Evolutionary conservation across 768 basidiomycete genomes (phyloP), one percentile per base, ranked within the genome.

Genomic region (Tylopilus balloui): DNA sequence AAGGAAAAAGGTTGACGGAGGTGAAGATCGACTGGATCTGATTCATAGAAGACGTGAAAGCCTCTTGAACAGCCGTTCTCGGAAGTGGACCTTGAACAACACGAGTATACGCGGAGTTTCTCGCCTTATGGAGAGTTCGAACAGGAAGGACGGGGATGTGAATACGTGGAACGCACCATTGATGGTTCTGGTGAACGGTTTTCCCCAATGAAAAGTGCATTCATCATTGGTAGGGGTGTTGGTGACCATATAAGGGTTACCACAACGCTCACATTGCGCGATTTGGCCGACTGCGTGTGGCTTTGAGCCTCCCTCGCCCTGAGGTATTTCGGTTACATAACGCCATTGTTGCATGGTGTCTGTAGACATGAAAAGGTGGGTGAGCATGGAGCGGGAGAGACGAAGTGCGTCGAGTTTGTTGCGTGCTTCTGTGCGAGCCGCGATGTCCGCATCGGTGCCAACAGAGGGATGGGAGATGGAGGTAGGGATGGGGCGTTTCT

Each of bases 41-140:
- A 75, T 65, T 97, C 93, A 58, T 86, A 88, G 64, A 98, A 98
- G 15, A 98, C 91, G 64, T 99, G 96, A 3, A 83, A 81, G 1
- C 93, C 92, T 42, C 74, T 75, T 11, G 80, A 73, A 60, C 92
- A 96, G 1, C 88, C 89, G 29, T 75, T 72, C 21, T 83, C 76
- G 10, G 71, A 70, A 14, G 78, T 75, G 13, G 76, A 71, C 43
- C 73, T 71, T n/a, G 80, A 83, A 62, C 92, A 96, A 61, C 92
- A 96, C n/a, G 75, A 80, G 57, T 82, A 90, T 25, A 83, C 63
- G 27, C 88, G 78, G 37, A 79, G 70, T 58, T 77, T 82, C 63
- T 92, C 80, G 35, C 85, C 87, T 88, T 66, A n/a, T n/a, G 45
- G 3, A 21, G 47, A 8, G 47, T 51, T 48, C 12, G 40, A 38